Percentiles rank a stretch among this genome's conserved stretches.
These are phyloP conservation scores for Zelopaecilomyces penicillatus DNA, from an alignment of 2,329 filamentous ascomycete species.

Conservation along the genomic window DNA sequence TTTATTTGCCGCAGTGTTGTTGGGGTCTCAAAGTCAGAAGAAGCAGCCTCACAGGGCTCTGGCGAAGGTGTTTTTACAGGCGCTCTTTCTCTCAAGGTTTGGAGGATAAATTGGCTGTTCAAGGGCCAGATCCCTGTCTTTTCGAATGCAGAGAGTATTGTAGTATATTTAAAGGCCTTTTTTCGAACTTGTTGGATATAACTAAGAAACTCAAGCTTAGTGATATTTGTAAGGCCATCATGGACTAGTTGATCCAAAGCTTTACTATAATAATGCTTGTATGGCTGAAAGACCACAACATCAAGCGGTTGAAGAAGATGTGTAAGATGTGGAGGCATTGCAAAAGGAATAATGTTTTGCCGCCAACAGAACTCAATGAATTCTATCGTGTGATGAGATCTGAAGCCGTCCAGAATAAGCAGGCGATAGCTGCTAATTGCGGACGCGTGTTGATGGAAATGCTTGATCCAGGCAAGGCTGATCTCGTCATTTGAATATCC, in stretches of 20 bases:
- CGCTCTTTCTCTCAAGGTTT: background rate
- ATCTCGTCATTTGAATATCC: conserved; percentile 8
- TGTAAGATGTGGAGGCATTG: background rate
- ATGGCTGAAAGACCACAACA: conserved; percentile 5
- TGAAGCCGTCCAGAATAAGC: conserved; percentile 6
- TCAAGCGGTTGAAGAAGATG: conserved; percentile 6
- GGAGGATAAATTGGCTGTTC: background rate
- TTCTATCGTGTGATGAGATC: conserved; percentile 5
- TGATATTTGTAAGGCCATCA: conserved; percentile 1
- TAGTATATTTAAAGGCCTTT: background rate
- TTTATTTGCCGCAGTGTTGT: conserved; percentile 3
- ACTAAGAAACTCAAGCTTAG: conserved; percentile 4
- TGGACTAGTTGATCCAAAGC: conserved; percentile 2
- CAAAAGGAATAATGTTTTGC: conserved; percentile 25
- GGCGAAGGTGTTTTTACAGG: conserved; percentile 1
- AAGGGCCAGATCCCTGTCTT: background rate
- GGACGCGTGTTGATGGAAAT: conserved; percentile 1
- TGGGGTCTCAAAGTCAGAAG: conserved; percentile 4
- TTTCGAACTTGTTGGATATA: background rate
- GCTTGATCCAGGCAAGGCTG: conserved; percentile 3
- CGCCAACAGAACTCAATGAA: conserved; percentile 20
- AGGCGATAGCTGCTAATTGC: background rate
- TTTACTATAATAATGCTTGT: conserved; percentile 8
- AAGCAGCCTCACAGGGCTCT: background rate
- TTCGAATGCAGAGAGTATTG: conserved; percentile 1